Percentiles rank a stretch among this genome's conserved stretches.
Evolutionary conservation across 495 filamentous ascomycete species (phyloP).

Genomic region (Penicillium turbatum): DNA sequence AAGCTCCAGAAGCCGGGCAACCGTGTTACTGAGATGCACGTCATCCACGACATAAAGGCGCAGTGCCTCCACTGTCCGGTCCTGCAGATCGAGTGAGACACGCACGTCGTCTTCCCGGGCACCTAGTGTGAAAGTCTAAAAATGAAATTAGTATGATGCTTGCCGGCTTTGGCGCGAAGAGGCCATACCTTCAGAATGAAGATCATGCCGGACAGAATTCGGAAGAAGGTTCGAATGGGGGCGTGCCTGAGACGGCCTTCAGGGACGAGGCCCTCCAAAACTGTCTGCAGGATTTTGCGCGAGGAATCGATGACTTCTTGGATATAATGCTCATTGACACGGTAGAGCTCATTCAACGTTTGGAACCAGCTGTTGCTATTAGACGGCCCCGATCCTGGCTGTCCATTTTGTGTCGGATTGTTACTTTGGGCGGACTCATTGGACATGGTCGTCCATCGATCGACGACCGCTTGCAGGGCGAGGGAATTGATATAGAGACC

Average conservation of each 20-base stretch:
- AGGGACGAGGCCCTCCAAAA: slow-evolving; percentile 78
- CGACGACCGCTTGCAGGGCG: slow-evolving; percentile 88
- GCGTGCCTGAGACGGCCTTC: slow-evolving; percentile 84
- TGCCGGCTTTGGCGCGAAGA: background rate
- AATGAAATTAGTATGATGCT: slow-evolving; percentile 3
- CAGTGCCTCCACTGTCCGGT: slow-evolving; percentile 72
- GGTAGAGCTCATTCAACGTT: slow-evolving; percentile 53
- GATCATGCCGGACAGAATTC: slow-evolving; percentile 91
- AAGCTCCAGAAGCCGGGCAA: slow-evolving; percentile 85
- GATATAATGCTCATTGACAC: slow-evolving; percentile 68
- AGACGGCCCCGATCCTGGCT: slow-evolving; percentile 36
- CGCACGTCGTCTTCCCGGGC: slow-evolving; percentile 85
- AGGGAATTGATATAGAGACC: slow-evolving; percentile 86
- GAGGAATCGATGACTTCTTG: slow-evolving; percentile 84
- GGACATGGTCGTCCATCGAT: slow-evolving; percentile 75
- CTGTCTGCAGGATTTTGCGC: slow-evolving; percentile 74
- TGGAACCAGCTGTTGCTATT: slow-evolving; percentile 42
- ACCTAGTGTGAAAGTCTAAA: slow-evolving; percentile 84
- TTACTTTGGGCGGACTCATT: slow-evolving; percentile 50
- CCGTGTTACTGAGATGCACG: slow-evolving; percentile 89
- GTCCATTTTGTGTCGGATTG: slow-evolving; percentile 33
- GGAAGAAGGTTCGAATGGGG: slow-evolving; percentile 89
- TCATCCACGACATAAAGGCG: slow-evolving; percentile 88
- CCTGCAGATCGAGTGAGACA: slow-evolving; percentile 74
- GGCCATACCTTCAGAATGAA: slow-evolving; percentile 71